Base-by-base conservation (phyloP, 176 grass and related monocot species). In the Aegilops sharonensis region DNA sequence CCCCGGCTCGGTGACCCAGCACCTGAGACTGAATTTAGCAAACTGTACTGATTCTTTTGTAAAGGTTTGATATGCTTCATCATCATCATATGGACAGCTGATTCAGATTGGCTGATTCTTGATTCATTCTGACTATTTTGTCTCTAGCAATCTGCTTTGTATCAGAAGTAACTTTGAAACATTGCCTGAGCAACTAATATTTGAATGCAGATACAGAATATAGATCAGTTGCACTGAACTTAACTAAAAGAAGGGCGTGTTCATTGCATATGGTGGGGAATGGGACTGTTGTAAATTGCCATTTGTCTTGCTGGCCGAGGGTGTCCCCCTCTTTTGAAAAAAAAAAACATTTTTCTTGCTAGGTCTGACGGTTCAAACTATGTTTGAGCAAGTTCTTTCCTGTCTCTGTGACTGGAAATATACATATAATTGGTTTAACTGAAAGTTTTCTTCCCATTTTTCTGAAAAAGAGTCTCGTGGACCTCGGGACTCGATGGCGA, bases 1-100 rank as follows among this genome's bases (percentile, higher is more conserved):
- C 72, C 94, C 20, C 83, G 90, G 83, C 36, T 93, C 57, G 92
- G 92, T 63, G 97, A 99, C 71, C 84, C 90, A 60, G 31, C 92
- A 31, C 92, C 77, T 73, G 81, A 88, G 31, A 88, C 90, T 7
- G 92, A 97, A 87, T 97, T 99, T 75, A 99, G 89, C 84, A 99
- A 99, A 85, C 67, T 94, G 81, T 97, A 86, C 72, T 97, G 83
- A 98, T 86, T 85, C 79, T 82, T 83, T 72, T 83, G 64, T 79
- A 92, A 36, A 88, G 60, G 47, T 67, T 85, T 70, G 42, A 82
- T 64, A 78, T 78, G 63, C 62, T 72, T 60, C 70, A 64, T 79
- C 59, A 17, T 68, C 81, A 75, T 75, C 42, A 50, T 35, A 64
- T 61, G 85, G 34, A 65, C 75, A 87, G 68, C 72, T 85, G 42